These are phyloP conservation scores for Fusarium sororula DNA, from an alignment of 2,329 filamentous ascomycete genomes.

Conservation along the genomic window DNA sequence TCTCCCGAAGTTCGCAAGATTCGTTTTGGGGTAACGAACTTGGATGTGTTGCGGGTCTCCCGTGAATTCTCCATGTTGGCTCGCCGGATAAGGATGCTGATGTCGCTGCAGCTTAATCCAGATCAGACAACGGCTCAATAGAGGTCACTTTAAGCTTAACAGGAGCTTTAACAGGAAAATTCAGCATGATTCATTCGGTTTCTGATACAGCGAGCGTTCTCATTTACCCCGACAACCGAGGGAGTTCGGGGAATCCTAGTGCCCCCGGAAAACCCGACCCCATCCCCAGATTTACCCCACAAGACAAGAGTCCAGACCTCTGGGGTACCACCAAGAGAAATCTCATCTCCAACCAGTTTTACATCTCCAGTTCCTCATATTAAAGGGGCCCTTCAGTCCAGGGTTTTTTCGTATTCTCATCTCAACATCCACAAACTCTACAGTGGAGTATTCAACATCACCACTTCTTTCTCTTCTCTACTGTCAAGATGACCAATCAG, in stretches of 20 bases:
- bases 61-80: not conserved
- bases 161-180: not conserved
- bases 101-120: accelerated
- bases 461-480: not conserved
- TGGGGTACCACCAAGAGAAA: not conserved
- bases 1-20: not conserved
- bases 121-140: accelerated
- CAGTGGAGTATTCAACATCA: not conserved
- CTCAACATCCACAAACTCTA: not conserved
- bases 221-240: not conserved
- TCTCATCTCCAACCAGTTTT: not conserved
- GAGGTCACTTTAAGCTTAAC: not conserved
- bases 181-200: not conserved
- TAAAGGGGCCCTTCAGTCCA: not conserved
- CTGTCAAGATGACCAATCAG: not conserved
- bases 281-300: not conserved
- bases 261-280: not conserved
- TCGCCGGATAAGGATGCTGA: not conserved
- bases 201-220: not conserved
- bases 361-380: not conserved
- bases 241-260: not conserved
- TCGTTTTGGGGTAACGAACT: not conserved
- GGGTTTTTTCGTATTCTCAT: not conserved
- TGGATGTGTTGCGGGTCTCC: too few species aligned
- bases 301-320: not conserved